Base-by-base conservation (phyloP, 208 protist species). In the Plasmodiophora brassicae region DNA sequence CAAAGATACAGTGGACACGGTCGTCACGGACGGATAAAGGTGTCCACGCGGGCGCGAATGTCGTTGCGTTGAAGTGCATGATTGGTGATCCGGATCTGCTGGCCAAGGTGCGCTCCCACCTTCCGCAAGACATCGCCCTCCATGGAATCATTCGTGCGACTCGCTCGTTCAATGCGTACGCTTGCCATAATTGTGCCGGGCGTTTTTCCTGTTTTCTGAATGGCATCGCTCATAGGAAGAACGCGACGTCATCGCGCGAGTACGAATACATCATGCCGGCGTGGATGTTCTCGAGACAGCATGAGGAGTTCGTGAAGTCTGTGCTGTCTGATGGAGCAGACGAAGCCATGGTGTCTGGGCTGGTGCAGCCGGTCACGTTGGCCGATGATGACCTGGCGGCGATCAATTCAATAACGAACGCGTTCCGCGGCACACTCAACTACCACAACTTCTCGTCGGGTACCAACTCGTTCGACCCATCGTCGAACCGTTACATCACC, bases 241-340 rank as follows among this genome's bases (percentile, higher is more conserved):
- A 36, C 10, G 41, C 41, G 65, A 78, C 65, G 65, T 44, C 65
- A 32, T 78, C 65, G 32, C 65, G 65, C 5, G 65, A 78, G n/a
- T 78, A 78, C n/a, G 65, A 78, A 78, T 78, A 78, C n/a, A 38
- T 78, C 65, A n/a, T 78, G 5, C 65, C 65, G 32, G 50, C 20
- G 25, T n/a, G n/a, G n/a, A n/a, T n/a, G n/a, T n/a, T n/a, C n/a
- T n/a, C n/a, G n/a, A n/a, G n/a, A n/a, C n/a, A n/a, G n/a, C n/a
- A n/a, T n/a, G n/a, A n/a, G n/a, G n/a, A n/a, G n/a, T 57, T 57
- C 25, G 20, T 57, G 50, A 28, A 28, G 25, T 28, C 14, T 57
- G 20, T 28, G 25, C 25, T 57, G 25, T 57, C 50, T 57, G 50
- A 57, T 57, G n/a, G n/a, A n/a, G n/a, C n/a, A n/a, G n/a, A n/a